Conservation (phyloP, 345 rosid species). For the Firmiana major region DNA sequence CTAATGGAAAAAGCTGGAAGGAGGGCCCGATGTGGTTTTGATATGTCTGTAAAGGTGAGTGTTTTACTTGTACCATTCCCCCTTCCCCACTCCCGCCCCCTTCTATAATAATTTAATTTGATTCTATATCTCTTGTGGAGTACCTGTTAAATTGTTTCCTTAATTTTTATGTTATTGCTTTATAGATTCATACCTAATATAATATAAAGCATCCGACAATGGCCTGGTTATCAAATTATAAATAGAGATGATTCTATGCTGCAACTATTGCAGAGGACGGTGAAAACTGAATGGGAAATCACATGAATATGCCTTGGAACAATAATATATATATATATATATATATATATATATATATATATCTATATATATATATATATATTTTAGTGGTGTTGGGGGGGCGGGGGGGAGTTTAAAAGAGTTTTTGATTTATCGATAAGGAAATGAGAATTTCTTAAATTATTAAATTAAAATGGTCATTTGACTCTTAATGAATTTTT, state of each 20-base stretch:
- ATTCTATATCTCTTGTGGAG: conserved; percentile 4
- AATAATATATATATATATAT: too few relatives aligned
- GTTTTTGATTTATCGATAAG: too few relatives aligned
- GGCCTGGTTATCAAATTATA: not conserved
- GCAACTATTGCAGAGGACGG: not conserved
- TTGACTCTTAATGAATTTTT: too few relatives aligned
- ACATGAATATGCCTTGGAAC: too few relatives aligned
- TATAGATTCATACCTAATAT: not conserved
- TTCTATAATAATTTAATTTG: not conserved
- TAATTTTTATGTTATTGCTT: not conserved
- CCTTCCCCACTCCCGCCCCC: too few relatives aligned
- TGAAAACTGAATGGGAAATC: not conserved
- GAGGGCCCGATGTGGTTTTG: conserved; percentile 14
- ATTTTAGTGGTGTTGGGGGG: too few relatives aligned
- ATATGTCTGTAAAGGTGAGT: conserved; percentile 22
- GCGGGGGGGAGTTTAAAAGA: too few relatives aligned
- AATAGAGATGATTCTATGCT: not conserved
- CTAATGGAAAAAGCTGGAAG: not conserved
- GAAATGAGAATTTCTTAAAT: too few relatives aligned
- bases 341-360: too few relatives aligned
- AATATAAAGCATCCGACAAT: not conserved
- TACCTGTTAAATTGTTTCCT: conserved; percentile 13
- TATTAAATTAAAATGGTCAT: too few relatives aligned
- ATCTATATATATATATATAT: too few relatives aligned
- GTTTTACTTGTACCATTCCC: conserved; percentile 12